Base-by-base conservation (phyloP, 805 yeast species). In the Myxozyma neglecta region DNA sequence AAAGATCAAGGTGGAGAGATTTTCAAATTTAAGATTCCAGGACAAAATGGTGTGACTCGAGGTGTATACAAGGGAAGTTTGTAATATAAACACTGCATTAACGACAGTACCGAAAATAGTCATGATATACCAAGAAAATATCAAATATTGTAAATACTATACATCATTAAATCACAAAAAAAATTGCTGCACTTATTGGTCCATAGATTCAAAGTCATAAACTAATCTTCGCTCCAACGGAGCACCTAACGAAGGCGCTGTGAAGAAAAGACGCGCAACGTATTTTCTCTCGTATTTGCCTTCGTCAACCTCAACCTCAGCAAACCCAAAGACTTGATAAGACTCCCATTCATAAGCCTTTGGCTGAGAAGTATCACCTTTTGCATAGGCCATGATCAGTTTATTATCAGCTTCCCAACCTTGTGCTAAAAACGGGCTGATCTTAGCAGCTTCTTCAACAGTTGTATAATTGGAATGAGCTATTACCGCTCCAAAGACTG, bases 1-100 rank as follows among this genome's bases (percentile, higher is more conserved):
- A 63, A 47, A 9, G 70, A 66, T 47, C 37, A 56, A 36, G 74
- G 74, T 16, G 74, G 75, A 0, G 70, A 69, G 52, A 45, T 71
- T 34, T 71, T 68, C 57, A 35, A 66, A 13, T 52, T 69, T 60
- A 66, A 66, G 51, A 39, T 71, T 20, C 57, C 62, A 1, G 72
- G 71, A 1, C 66, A 62, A 35, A 44, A 36, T 20, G 66, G 66
- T 6, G 24, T 40, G n/a, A 52, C 60, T 13, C 44, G 66, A 4
- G 60, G 61, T 18, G 55, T 55, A 6, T 59, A 36, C n/a, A 54
- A 54, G 37, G 57, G 57, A 16, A 3, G 13, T 11, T 8, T 54
- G 7, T 54, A 45, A 32, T 6, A 24, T 3, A 24, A 2, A 24
- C 29, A 24, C 29, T 24, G 29, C 29, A 24, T 24, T 24, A 24